Evolutionary conservation across 2,329 filamentous ascomycete genomes (phyloP).

Genomic region (Paradendryphiella salina): DNA sequence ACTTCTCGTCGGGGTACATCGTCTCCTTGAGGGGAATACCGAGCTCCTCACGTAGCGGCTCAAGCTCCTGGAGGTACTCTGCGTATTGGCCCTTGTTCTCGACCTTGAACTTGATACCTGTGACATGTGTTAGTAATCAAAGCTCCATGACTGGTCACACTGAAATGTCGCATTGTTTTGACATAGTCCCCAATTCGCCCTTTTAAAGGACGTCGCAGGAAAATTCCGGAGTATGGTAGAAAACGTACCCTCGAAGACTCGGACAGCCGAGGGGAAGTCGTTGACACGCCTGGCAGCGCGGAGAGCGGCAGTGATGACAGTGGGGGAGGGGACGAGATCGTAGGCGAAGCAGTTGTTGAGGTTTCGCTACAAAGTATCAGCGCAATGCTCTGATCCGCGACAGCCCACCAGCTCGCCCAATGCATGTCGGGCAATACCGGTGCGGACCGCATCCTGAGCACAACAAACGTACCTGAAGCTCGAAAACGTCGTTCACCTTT

Average conservation of each 20-base stretch:
- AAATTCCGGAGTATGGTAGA: background rate
- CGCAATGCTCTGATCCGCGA: slow-evolving; percentile 1
- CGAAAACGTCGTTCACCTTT: slow-evolving; percentile 95
- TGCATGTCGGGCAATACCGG: slow-evolving; percentile 21
- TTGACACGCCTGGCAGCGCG: slow-evolving; percentile 95
- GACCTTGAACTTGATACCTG: slow-evolving; percentile 98
- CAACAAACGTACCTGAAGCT: slow-evolving; percentile 81
- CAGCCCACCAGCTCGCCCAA: slow-evolving; percentile 8
- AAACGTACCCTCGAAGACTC: slow-evolving; percentile 91
- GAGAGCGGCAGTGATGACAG: slow-evolving; percentile 87
- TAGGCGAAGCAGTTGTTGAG: slow-evolving; percentile 99
- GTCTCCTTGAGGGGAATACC: slow-evolving; percentile 90
- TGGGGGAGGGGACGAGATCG: slow-evolving; percentile 94
- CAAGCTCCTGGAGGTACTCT: slow-evolving; percentile 92
- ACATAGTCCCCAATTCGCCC: background rate
- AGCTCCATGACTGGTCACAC: slow-evolving; percentile 8
- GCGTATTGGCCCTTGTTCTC: slow-evolving; percentile 98
- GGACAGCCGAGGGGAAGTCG: slow-evolving; percentile 96
- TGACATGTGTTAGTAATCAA: slow-evolving; percentile 31
- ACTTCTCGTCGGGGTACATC: slow-evolving; percentile 69
- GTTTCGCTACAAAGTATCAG: slow-evolving; percentile 67
- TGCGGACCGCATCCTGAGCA: slow-evolving; percentile 7
- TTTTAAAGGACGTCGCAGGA: background rate
- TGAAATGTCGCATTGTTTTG: background rate
- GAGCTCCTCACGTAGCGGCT: slow-evolving; percentile 89